Percentiles rank a stretch among this genome's conserved stretches.
These are phyloP conservation scores for Pythium apleroticum DNA, from an alignment of 352 stramenopile species.

Conservation along the genomic window DNA sequence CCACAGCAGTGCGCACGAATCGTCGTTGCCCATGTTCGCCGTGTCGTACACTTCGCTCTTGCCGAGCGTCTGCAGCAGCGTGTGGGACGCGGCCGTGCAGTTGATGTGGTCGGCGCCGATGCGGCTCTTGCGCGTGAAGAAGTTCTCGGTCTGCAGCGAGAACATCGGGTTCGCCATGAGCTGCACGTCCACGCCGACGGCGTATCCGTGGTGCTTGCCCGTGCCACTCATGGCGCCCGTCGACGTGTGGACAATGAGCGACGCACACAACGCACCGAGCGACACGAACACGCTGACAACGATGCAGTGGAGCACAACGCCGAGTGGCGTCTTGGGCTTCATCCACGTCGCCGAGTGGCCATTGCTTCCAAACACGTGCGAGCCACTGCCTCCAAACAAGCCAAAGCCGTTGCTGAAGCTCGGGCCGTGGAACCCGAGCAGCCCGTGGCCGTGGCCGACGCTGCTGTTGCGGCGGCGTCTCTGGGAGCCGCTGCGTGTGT, in stretches of 20 bases:
- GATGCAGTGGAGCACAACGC: slow-evolving; percentile 31
- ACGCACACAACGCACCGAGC: slow-evolving; percentile 39
- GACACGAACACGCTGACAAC: slow-evolving; percentile 30
- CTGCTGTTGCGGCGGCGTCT: slow-evolving; percentile 16
- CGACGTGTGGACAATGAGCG: slow-evolving; percentile 43
- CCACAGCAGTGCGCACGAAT: slow-evolving; percentile 64
- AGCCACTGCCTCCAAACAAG: slow-evolving; percentile 7
- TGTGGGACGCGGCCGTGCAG: slow-evolving; percentile 50
- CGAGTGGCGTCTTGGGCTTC: slow-evolving; percentile 20
- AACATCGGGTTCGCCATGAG: slow-evolving; percentile 77
- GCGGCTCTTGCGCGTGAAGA: slow-evolving; percentile 43
- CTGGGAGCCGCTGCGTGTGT: background rate
- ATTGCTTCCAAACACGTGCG: background rate
- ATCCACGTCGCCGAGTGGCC: slow-evolving; percentile 16
- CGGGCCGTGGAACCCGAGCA: slow-evolving; percentile 2
- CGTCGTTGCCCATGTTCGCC: slow-evolving; percentile 49
- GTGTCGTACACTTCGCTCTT: slow-evolving; percentile 46
- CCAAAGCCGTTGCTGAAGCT: slow-evolving; percentile 1
- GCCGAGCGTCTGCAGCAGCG: slow-evolving; percentile 47
- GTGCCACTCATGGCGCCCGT: slow-evolving; percentile 1
- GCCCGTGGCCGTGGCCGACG: background rate
- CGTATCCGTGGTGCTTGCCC: slow-evolving; percentile 13
- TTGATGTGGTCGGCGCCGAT: slow-evolving; percentile 58
- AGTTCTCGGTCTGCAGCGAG: slow-evolving; percentile 50
- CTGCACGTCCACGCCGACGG: slow-evolving; percentile 58